phyloP scores from a whole-genome alignment of 257 asterid species.

The Marsdenia floribunda region DNA sequence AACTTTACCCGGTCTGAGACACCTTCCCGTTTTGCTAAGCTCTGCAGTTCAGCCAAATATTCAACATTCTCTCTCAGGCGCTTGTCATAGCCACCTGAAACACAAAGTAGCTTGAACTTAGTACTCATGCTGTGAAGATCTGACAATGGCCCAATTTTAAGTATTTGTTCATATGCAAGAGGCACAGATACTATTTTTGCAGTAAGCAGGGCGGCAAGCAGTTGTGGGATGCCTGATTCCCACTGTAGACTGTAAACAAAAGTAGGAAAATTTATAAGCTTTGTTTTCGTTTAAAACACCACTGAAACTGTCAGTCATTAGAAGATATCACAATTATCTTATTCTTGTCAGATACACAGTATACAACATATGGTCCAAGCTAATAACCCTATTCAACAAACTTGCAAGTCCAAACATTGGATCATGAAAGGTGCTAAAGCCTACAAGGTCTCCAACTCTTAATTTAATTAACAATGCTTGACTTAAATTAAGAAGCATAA shows the following conservation, averaged over 20 bases:
- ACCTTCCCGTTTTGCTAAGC: slow-evolving; percentile 67
- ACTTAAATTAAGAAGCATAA: not conserved
- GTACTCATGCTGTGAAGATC: not conserved
- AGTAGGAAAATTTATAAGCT: not conserved
- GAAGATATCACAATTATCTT: not conserved
- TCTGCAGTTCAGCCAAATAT: slow-evolving; percentile 71
- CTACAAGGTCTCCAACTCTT: not conserved
- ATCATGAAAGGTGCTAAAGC: not conserved
- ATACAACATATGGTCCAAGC: not conserved
- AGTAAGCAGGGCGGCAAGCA: not conserved
- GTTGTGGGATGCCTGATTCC: not conserved
- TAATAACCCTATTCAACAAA: not conserved
- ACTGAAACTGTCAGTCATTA: not conserved
- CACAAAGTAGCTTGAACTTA: not conserved
- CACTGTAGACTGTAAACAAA: not conserved
- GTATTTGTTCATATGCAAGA: not conserved
- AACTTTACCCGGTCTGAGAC: slow-evolving; percentile 54
- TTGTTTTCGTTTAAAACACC: not conserved
- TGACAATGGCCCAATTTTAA: not conserved
- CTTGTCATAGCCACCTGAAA: slow-evolving; percentile 79
- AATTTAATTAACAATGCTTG: not conserved
- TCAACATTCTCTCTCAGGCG: slow-evolving; percentile 90
- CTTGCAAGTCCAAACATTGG: not conserved
- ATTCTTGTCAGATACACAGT: not conserved
- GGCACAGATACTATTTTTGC: not conserved